A percentile compares a stretch with the other conserved stretches of the same genome.
Conservation (phyloP, 805 yeast species). For the Ogataea kodamae region DNA sequence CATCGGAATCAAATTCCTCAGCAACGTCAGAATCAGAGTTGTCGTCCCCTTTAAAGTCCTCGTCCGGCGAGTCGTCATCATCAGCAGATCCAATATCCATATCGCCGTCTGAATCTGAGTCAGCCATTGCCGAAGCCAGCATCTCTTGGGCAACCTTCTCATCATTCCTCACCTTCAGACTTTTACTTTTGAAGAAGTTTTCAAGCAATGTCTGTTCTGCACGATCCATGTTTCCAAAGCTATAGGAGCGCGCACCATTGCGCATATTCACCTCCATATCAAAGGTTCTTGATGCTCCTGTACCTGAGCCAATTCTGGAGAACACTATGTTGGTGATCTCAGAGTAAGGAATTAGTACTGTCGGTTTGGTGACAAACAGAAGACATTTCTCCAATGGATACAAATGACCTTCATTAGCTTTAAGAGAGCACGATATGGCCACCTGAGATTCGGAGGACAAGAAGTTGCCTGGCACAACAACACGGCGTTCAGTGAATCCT, state of each 20-base stretch:
- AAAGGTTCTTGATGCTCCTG: slow-evolving; percentile 81
- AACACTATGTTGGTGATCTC: slow-evolving; percentile 76
- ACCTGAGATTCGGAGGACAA: slow-evolving; percentile 73
- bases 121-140: slow-evolving; percentile 72
- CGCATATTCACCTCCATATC: slow-evolving; percentile 79
- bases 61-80: slow-evolving; percentile 76
- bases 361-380: slow-evolving; percentile 89
- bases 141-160: slow-evolving; percentile 82
- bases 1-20: slow-evolving; percentile 80
- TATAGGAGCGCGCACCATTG: slow-evolving; percentile 64
- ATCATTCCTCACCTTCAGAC: slow-evolving; percentile 79
- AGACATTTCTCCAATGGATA: slow-evolving; percentile 92
- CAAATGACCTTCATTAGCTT: slow-evolving; percentile 92
- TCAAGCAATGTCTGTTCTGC: slow-evolving; percentile 86
- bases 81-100: slow-evolving; percentile 72
- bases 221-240: slow-evolving; percentile 82
- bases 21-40: slow-evolving; percentile 54
- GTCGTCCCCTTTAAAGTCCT: slow-evolving; percentile 65
- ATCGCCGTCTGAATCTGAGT: slow-evolving; percentile 53
- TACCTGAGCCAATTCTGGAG: slow-evolving; percentile 83
- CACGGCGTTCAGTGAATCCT: slow-evolving; percentile 84
- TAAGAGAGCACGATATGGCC: slow-evolving; percentile 86
- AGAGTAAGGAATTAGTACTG: slow-evolving; percentile 81
- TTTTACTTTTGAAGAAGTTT: slow-evolving; percentile 70
- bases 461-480: slow-evolving; percentile 81